Base-by-base conservation (phyloP, 2,329 filamentous ascomycete species). In the Setomelanomma holmii region DNA sequence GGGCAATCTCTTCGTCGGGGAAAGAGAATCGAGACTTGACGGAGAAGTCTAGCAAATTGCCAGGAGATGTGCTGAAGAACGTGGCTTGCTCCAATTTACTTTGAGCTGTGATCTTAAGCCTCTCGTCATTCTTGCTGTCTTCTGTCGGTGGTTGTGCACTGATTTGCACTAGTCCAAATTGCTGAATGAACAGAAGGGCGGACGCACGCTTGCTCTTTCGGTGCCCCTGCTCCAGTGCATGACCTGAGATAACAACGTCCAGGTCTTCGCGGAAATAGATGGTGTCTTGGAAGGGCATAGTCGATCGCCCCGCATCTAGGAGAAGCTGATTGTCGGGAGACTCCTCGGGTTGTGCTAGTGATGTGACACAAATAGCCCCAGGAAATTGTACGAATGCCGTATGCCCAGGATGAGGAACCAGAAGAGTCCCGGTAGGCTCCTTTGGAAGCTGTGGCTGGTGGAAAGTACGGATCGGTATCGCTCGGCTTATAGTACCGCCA, bases 81-180 rank as follows among this genome's bases (percentile, higher is more conserved):
- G 98, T 89, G 2, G 93, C 93, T 76, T 99, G 93, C 69, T 97
- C 91, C 35, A 99, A 82, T 75, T 95, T 96, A 75, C 87, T 90
- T 75, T 91, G 95, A 5, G 91, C 89, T 1, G 90, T 93, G 14
- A 96, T 84, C 60, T 77, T 78, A 8, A 62, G 56, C 21, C 68
- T 70, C 41, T 68, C 87, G 17, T 53, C 49, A 10, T 63, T 56
- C 12, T 60, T 49, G 4, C 84, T 79, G 4, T 87, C 85, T 11
- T 84, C 87, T 4, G 84, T 84, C 21, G 88, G 79, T 14, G 84
- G 79, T 22, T 84, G 68, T 12, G 79, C 77, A 44, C 77, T 76
- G 34, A 86, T 72, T 45, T 84, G 80, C 42, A 87, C 71, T n/a
- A 86, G 71, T 11, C 86, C 86, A 63, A 81, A 82, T 30, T 81